Conservation (phyloP, 2,329 filamentous ascomycete species). For the Colletotrichum sp. region DNA sequence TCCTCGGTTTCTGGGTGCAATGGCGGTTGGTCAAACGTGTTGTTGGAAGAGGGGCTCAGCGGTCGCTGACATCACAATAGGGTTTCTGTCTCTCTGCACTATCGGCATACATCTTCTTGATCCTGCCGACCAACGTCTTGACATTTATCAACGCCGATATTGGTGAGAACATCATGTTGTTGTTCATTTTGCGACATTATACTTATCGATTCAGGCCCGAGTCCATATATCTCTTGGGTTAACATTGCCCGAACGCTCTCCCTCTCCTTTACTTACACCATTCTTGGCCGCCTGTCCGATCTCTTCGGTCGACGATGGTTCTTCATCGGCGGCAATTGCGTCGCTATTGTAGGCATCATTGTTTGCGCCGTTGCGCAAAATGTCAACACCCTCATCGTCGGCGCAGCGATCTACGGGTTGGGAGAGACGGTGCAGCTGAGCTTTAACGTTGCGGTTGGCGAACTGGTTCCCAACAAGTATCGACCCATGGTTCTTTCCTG, state of each 20-base stretch:
- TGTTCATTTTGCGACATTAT: not conserved
- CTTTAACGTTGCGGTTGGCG: slow-evolving; percentile 41
- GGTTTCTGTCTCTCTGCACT: slow-evolving; percentile 42
- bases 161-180: slow-evolving; percentile 1
- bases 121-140: slow-evolving; percentile 38
- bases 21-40: slow-evolving; percentile 28
- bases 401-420: slow-evolving; percentile 38
- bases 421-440: slow-evolving; percentile 41
- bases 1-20: slow-evolving; percentile 33
- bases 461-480: slow-evolving; percentile 48
- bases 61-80: slow-evolving; percentile 23
- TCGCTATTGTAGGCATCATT: slow-evolving; percentile 40
- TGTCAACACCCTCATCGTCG: slow-evolving; percentile 39
- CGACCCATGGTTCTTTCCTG: slow-evolving; percentile 36
- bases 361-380: slow-evolving; percentile 38
- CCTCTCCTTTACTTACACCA: slow-evolving; percentile 28
- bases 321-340: slow-evolving; percentile 40
- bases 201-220: not conserved
- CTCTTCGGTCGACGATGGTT: slow-evolving; percentile 45
- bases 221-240: slow-evolving; percentile 20
- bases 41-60: not conserved
- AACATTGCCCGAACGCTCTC: slow-evolving; percentile 40
- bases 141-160: slow-evolving; percentile 40
- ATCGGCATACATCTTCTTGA: slow-evolving; percentile 40
- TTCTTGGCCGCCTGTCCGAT: slow-evolving; percentile 43